Conservation (phyloP, 1,284 basidiomycete species). For the Melampsora larici-populina region DNA sequence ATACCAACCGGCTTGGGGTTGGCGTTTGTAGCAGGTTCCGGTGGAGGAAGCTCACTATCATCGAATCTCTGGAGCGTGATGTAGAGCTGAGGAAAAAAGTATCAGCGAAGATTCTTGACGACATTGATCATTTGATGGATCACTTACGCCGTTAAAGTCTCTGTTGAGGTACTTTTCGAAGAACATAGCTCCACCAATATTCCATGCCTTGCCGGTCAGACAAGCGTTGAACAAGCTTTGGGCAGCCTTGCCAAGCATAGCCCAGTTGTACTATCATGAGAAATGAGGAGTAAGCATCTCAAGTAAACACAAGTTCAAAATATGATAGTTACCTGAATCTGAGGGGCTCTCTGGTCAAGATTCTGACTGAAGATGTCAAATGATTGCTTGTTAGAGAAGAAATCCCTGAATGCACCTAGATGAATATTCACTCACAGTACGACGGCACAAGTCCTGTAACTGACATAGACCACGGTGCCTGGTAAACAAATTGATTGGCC, state of each 20-base stretch:
- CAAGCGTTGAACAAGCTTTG: not conserved
- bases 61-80: too few species aligned
- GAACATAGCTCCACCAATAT: slow-evolving; percentile 4
- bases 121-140: too few species aligned
- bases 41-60: too few species aligned
- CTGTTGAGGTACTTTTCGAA: slow-evolving; percentile 11
- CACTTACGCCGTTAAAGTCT: slow-evolving; percentile 13
- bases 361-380: not conserved
- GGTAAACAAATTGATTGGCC: not conserved
- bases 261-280: slow-evolving; percentile 25
- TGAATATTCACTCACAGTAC: slow-evolving; percentile 1
- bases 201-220: not conserved
- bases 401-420: not conserved
- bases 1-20: too few species aligned
- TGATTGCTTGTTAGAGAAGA: not conserved
- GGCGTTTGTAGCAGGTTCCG: too few species aligned
- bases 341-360: slow-evolving; percentile 3
- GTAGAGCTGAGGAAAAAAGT: too few species aligned
- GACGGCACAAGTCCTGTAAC: slow-evolving; percentile 20
- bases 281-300: not conserved
- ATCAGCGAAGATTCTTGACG: too few species aligned
- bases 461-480: slow-evolving; percentile 22
- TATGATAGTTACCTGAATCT: slow-evolving; percentile 1
- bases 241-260: slow-evolving; percentile 3
- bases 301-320: not conserved